Percentiles rank a stretch among this genome's conserved stretches.
Evolutionary conservation across 2,329 filamentous ascomycete species (phyloP).

Genomic region (Xylaria sp.): DNA sequence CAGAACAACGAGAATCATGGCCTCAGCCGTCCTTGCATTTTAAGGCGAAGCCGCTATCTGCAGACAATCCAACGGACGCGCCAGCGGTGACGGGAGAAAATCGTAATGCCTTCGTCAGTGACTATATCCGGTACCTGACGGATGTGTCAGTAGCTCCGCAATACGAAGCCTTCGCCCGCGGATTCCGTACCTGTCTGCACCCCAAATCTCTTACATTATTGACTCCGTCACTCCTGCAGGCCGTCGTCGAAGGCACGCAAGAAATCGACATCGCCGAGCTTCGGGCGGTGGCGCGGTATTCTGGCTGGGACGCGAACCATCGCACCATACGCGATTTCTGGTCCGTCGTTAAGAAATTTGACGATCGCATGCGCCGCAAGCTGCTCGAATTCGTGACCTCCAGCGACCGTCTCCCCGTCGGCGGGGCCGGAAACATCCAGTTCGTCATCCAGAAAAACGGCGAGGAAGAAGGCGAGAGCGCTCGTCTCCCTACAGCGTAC

Average conservation of each 20-base stretch:
- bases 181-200: constrained; percentile 81
- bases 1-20: constrained; percentile 57
- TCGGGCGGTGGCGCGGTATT: constrained; percentile 77
- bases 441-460: constrained; percentile 87
- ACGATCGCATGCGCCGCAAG: constrained; percentile 74
- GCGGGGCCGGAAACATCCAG: constrained; percentile 81
- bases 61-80: constrained; percentile 63
- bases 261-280: constrained; percentile 82
- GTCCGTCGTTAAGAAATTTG: constrained; percentile 76
- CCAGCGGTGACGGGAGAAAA: constrained; percentile 84
- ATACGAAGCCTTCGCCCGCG: constrained; percentile 80
- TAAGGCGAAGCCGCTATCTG: constrained; percentile 43
- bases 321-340: constrained; percentile 83
- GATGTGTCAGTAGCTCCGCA: constrained; percentile 81
- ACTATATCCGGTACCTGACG: constrained; percentile 87
- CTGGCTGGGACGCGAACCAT: constrained; percentile 78
- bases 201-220: constrained; percentile 77
- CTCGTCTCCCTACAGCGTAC: constrained; percentile 82
- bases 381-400: constrained; percentile 96
- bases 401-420: constrained; percentile 87
- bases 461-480: constrained; percentile 63
- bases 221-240: constrained; percentile 75
- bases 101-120: constrained; percentile 78
- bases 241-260: constrained; percentile 83
- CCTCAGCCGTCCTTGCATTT: constrained; percentile 58